Base-by-base conservation (phyloP, 1,139 yeast genomes). In the Hansenula sp. region DNA sequence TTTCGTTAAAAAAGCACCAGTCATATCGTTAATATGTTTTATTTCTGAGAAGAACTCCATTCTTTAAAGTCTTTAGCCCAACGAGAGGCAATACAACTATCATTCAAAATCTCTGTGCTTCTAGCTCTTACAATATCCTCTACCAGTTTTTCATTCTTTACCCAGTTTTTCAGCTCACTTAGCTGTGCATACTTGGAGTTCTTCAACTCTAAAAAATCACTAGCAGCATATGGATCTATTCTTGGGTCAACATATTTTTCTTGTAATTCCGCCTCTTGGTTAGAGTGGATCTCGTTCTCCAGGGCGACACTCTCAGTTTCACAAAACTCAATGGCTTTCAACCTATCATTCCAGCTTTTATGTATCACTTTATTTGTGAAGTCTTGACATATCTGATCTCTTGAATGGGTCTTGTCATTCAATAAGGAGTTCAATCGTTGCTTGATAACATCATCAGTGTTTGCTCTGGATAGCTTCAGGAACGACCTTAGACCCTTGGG, bases 181-280 rank as follows among this genome's bases (percentile, higher is more conserved):
- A 65, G 60, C 17, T 62, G 60, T 4, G 34, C 42, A 40, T 59
- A 64, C 38, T 58, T 59, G 7, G 49, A 42, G 15, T 62, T 62
- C 21, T 59, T 55, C 19, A 59, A 55, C 6, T 59, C 60, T 21
- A 57, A 49, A 13, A 59, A 40, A 40, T 72, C 74, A 41, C 68
- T 63, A 11, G 65, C 61, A 3, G 72, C 74, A 48, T 76, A 76
- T 1, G 81, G 79, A 51, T 76, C 77, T 6, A 71, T 49, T 28
- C 75, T 55, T 4, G 63, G 56, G 16, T 61, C 60, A 38, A 59
- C 49, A 47, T 42, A 47, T 47, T 45, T 43, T 52, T 51, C 38
- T 45, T 50, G 45, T 49, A 53, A 29, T 53, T 59, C 21, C 42
- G 52, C 29, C 41, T 51, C 53, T 45, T 49, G 44, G 7, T 56